A percentile compares a stretch with the other conserved stretches of the same genome.
Evolutionary conservation across 2,329 filamentous ascomycete genomes (phyloP).

Genomic region (Sporothrix euskadiensis): DNA sequence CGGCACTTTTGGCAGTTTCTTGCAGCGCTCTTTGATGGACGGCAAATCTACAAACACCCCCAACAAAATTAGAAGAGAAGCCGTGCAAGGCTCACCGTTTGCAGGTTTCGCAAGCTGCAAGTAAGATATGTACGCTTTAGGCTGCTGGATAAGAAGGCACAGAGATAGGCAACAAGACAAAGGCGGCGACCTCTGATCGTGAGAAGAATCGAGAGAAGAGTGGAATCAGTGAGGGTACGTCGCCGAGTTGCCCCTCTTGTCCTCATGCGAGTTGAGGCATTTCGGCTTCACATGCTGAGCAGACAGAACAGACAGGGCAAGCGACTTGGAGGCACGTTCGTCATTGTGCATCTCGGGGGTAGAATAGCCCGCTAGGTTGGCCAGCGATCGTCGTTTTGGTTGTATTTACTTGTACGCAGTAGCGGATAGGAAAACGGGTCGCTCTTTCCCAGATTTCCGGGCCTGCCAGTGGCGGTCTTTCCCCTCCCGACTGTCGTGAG

Average conservation of each 20-base stretch:
- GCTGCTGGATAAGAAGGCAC: not conserved
- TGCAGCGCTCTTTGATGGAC: not conserved
- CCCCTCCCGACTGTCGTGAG: not conserved
- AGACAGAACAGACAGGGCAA: not conserved
- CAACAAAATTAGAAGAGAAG: not conserved
- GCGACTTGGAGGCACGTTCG: not conserved
- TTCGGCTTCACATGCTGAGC: not conserved
- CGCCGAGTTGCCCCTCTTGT: not conserved
- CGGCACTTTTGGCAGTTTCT: not conserved
- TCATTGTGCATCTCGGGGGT: slow-evolving; percentile 14
- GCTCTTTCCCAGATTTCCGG: slow-evolving; percentile 14
- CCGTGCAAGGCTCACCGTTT: not conserved
- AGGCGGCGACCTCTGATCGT: not conserved
- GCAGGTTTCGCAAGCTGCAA: not conserved
- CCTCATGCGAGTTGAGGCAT: not conserved
- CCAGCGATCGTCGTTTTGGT: not conserved
- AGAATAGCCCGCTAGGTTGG: not conserved
- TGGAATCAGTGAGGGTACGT: not conserved
- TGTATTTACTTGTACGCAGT: no score
- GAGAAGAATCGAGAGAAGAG: not conserved
- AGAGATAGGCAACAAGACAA: not conserved
- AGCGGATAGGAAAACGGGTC: not conserved
- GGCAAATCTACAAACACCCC: not conserved
- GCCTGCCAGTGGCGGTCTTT: slow-evolving; percentile 14
- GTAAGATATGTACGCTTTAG: slow-evolving; percentile 1